Base-by-base conservation (phyloP, 805 yeast species). In the Vanderwaltozyma tropicalis region DNA sequence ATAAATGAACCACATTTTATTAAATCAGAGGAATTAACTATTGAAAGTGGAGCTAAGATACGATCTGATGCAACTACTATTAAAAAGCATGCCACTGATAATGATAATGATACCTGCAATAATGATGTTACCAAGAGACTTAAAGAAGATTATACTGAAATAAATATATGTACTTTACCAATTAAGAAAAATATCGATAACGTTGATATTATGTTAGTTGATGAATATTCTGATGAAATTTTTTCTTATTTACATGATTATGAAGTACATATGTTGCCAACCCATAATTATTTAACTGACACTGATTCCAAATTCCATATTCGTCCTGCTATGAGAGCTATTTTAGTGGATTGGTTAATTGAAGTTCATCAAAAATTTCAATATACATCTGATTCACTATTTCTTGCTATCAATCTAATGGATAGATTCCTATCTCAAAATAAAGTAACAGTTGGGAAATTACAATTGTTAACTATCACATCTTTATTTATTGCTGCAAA, bases 321-420 rank as follows among this genome's bases (percentile, higher is more conserved):
- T 48, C 76, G 80, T 50, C 94, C 95, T 40, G 74, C 76, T 43
- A 81, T 83, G 82, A 72, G 96, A 47, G 78, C 86, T 7, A 82
- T 87, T 37, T 64, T 87, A 41, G 85, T 87, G n/a, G 95, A 88
- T 62, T 87, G 96, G 96, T 68, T 87, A 47, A 85, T 85, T 10
- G 94, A 85, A 55, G 88, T 87, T 57, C 96, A 86, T 63, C 67
- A 77, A 47, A 72, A 84, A 56, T 87, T 87, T 61, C 72, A 88
- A 46, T 69, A 88, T 44, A 68, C 81, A 31, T 95, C 94, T 1
- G 96, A 87, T 61, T 84, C 95, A 8, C 69, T 88, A 40, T 83
- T 76, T 52, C 65, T 87, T 40, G 85, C 95, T 4, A 80, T 84
- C 39, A 86, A 85, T 60, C 62, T 84, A 38, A 80, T 87, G 84